Evolutionary conservation across 192 early-diverging fungal genomes (phyloP).

Genomic region (Dissophora globulifera): DNA sequence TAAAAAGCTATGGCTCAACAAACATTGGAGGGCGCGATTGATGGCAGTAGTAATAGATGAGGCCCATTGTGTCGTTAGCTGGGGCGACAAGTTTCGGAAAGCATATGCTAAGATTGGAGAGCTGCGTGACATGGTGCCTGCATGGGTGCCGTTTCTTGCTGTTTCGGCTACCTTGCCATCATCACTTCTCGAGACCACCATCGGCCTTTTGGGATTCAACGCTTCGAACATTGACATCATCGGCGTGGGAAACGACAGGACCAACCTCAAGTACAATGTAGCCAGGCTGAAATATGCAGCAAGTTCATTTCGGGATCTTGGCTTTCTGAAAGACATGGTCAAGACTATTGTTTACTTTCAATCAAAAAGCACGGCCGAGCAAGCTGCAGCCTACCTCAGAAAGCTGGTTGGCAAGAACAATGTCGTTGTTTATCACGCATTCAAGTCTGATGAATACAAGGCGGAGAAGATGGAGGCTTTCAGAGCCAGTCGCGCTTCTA

Average conservation of each 20-base stretch:
- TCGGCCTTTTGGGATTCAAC: too few species aligned
- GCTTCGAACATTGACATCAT: too few species aligned
- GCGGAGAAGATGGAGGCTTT: not conserved
- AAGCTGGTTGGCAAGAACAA: not conserved
- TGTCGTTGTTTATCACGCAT: not conserved
- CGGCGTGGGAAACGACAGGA: constrained; percentile 3
- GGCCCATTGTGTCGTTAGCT: too few species aligned
- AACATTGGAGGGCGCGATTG: not conserved
- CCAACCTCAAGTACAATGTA: not conserved
- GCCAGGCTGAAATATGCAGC: not conserved
- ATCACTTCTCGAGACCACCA: too few species aligned
- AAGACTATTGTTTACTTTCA: constrained; percentile 25
- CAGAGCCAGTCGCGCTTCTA: not conserved
- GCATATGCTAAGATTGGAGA: too few species aligned
- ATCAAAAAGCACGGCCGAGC: not conserved
- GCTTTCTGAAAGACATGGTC: not conserved
- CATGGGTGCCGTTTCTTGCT: too few species aligned
- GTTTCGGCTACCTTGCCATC: too few species aligned
- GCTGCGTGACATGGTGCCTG: too few species aligned
- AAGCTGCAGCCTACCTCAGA: not conserved
- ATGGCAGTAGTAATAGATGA: too few species aligned
- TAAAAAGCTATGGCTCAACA: not conserved
- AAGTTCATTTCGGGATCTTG: constrained; percentile 1
- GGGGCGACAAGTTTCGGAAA: too few species aligned
- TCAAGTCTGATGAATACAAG: constrained; percentile 13